Evolutionary conservation across 208 protist genomes (phyloP), one percentile per base, ranked within the genome.

Genomic region (Giardia muris): DNA sequence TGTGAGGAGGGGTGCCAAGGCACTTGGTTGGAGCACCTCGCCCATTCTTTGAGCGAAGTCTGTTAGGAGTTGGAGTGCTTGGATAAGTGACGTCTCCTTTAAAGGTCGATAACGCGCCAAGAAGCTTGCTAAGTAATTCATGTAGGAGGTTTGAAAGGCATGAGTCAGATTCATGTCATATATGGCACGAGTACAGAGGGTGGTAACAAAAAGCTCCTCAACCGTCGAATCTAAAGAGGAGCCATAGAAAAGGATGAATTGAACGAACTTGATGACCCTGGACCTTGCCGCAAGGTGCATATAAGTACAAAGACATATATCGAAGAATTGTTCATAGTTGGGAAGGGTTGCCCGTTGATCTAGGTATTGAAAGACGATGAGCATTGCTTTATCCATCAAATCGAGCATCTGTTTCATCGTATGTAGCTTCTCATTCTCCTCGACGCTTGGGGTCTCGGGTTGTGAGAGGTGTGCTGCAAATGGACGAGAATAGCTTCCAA

Each of bases 111-210:
- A 76, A 30, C 57, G 57, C 10, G 57, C 57, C 10, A 76, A 39
- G 57, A 76, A 76, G 57, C 57, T 76, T 30, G 19, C 57, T 30
- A 76, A 76, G 57, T 76, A 76, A 76, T 76, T 76, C 57, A 76
- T 76, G 19, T 10, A 76, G 57, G 10, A 10, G 10, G 30, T 39
- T 10, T 76, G 30, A 39, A 30, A 39, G 30, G 57, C 10, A 30
- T 39, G 10, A 30, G 57, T 39, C 30, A 30, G 19, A 76, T 30
- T 76, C 30, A 76, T 39, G 30, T 76, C 57, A 76, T 39, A 76
- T 76, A 76, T 10, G 57, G 19, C 30, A 10, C 57, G 10, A 10
- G 10, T 76, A 39, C 10, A 39, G 19, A 76, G 30, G 57, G 10
- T 39, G 10, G 10, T 30, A 39, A 76, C 30, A 10, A 76, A 30